Conservation (phyloP, 495 filamentous ascomycete genomes). For the Bombardia bombarda region DNA sequence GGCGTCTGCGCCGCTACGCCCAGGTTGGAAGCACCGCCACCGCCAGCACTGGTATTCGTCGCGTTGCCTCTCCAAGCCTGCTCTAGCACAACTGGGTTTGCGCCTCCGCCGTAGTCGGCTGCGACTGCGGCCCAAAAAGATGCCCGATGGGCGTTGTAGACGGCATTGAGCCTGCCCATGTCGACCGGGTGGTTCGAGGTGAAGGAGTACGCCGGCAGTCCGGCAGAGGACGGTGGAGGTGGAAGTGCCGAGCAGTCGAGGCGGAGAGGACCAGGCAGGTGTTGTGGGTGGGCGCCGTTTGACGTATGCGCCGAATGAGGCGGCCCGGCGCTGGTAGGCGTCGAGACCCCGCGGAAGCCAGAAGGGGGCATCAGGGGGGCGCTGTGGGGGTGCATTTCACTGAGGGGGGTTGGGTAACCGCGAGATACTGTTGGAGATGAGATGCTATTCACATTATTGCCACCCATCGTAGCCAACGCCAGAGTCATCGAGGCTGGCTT, state of each 20-base stretch:
- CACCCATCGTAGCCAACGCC: constrained; percentile 19
- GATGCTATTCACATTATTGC: constrained; percentile 11
- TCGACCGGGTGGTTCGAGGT: constrained; percentile 43
- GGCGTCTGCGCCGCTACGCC: constrained; percentile 30
- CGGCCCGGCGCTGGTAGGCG: constrained; percentile 19
- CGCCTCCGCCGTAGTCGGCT: constrained; percentile 56
- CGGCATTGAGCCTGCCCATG: constrained; percentile 54
- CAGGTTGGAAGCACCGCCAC: not conserved
- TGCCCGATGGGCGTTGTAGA: constrained; percentile 61
- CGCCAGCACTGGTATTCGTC: constrained; percentile 6
- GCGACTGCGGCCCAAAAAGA: constrained; percentile 69
- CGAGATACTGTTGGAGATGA: constrained; percentile 25
- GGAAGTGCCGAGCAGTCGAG: constrained; percentile 43
- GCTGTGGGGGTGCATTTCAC: constrained; percentile 25
- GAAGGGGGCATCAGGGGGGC: constrained; percentile 19
- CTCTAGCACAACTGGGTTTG: constrained; percentile 57
- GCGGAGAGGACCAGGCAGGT: constrained; percentile 29
- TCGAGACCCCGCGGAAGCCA: constrained; percentile 17
- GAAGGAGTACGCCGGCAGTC: constrained; percentile 11
- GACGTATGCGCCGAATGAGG: constrained; percentile 14
- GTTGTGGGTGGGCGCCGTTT: constrained; percentile 12
- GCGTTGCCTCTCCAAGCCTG: constrained; percentile 55
- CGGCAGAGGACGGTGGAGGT: constrained; percentile 23
- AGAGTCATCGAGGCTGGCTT: constrained; percentile 48
- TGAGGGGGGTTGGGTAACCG: constrained; percentile 26